Evolutionary conservation across 805 yeast genomes (phyloP), one percentile per base, ranked within the genome.

Genomic region (Isabelozyma gotoi): DNA sequence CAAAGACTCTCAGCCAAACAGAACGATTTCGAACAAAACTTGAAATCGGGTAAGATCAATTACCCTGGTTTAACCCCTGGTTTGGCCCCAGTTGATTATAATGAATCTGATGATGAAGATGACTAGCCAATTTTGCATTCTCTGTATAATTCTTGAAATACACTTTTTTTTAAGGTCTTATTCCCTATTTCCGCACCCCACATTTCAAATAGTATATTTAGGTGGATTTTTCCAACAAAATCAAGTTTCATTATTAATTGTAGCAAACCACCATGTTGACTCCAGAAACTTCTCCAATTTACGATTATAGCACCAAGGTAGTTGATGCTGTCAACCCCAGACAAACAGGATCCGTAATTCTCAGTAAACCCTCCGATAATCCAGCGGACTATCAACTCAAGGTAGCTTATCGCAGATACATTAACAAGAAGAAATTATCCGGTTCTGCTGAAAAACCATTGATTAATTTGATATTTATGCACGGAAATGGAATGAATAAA

Each of bases 21-120:
- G 45, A 50, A 52, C 27, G 62, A 59, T 7, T 64, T 65, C 46
- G 62, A 69, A 39, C 60, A 65, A 21, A 74, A 73, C 55, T 60
- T 76, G 41, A 60, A 71, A 44, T 63, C 66, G 40, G 81, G 80
- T 16, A 53, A 59, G 31, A 62, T 75, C 48, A 62, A 78, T 3
- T 65, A 67, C 47, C 77, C 87, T 33, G 92, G 94, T 19, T 71
- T 87, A 43, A 87, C 95, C 0, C 95, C 94, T 1, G 95, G 95
- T 48, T 74, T 87, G 62, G 95, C 94, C 1, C 94, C 94, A 24
- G 90, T 87, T 18, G 91, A 82, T 29, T 69, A 73, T 50, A 84
- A 80, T 51, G 82, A 80, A 21, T 51, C 57, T 6, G 67, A 61
- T 35, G 56, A 58, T 5, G n/a, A 27, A 27, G 37, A 27, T 35